Percentiles rank a stretch among this genome's conserved stretches.
Evolutionary conservation across 2,329 filamentous ascomycete species (phyloP).

Genomic region (Leptoxyphium fumago): DNA sequence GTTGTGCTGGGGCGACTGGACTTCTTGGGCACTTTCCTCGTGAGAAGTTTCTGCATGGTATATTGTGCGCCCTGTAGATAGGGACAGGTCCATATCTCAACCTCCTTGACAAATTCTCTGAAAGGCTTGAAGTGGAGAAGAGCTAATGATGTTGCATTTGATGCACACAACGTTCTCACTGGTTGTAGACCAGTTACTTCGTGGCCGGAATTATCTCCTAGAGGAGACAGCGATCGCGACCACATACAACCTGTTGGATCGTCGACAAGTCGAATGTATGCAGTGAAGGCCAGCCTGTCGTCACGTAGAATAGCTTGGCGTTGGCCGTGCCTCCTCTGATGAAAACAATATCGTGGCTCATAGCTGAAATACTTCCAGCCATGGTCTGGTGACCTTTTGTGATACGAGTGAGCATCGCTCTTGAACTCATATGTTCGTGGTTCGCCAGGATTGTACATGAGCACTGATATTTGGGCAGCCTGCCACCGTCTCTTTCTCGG

Average conservation of each 20-base stretch:
- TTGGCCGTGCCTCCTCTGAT: slow-evolving; percentile 41
- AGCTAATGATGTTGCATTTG: slow-evolving; percentile 39
- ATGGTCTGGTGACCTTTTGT: slow-evolving; percentile 41
- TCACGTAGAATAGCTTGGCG: slow-evolving; percentile 44
- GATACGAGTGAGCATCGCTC: slow-evolving; percentile 45
- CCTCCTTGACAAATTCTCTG: slow-evolving; percentile 17
- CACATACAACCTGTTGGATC: slow-evolving; percentile 47
- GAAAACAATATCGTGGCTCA: slow-evolving; percentile 43
- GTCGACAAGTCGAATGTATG: slow-evolving; percentile 45
- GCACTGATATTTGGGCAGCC: slow-evolving; percentile 46
- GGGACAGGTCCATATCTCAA: neutral
- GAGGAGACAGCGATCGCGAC: slow-evolving; percentile 31
- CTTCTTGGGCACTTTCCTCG: neutral
- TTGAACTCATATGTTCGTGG: slow-evolving; percentile 43
- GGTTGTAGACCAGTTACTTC: slow-evolving; percentile 41
- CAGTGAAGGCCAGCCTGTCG: slow-evolving; percentile 47
- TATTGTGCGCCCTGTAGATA: neutral
- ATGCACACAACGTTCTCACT: slow-evolving; percentile 17
- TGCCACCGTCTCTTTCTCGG: slow-evolving; percentile 28
- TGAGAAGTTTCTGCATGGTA: neutral
- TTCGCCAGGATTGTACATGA: slow-evolving; percentile 49
- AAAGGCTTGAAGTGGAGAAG: slow-evolving; percentile 46
- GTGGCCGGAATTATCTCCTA: slow-evolving; percentile 8
- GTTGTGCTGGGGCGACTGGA: neutral
- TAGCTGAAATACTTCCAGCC: slow-evolving; percentile 47